Conservation (phyloP, 1,284 basidiomycete genomes). For the Xerocomus nothofagi region DNA sequence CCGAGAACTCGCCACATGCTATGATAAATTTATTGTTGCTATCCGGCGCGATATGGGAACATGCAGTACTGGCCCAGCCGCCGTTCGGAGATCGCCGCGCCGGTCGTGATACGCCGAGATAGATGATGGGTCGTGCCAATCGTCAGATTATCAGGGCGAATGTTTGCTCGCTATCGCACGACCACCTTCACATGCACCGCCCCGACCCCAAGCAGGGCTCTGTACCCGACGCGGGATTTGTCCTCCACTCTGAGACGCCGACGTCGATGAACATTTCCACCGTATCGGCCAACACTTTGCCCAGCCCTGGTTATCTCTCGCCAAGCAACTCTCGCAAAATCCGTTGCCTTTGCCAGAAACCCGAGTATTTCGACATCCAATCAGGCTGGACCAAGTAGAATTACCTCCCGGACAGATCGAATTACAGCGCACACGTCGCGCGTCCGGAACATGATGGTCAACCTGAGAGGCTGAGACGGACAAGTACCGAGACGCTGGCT, state of each 20-base stretch:
- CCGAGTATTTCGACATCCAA: conserved; percentile 71
- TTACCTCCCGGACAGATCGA: conserved; percentile 61
- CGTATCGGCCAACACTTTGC: conserved; percentile 71
- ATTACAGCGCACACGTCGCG: conserved; percentile 62
- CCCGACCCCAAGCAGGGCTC: conserved; percentile 83
- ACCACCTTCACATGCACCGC: conserved; percentile 79
- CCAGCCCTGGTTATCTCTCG: conserved; percentile 81
- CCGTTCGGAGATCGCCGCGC: no score
- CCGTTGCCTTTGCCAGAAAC: conserved; percentile 65
- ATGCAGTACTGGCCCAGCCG: no score
- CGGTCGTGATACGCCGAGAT: no score
- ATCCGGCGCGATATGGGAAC: no score
- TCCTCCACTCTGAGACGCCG: conserved; percentile 81
- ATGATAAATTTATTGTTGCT: no score
- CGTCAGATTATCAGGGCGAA: no score
- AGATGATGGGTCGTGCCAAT: no score
- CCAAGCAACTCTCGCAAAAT: conserved; percentile 59
- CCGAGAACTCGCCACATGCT: no score
- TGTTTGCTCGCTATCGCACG: no score
- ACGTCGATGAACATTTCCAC: conserved; percentile 90
- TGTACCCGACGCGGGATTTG: conserved; percentile 75
- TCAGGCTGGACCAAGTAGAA: conserved; percentile 93
- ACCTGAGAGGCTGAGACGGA: conserved; percentile 85
- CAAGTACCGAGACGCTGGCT: conserved; percentile 88
- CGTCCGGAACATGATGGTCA: conserved; percentile 59